Base-by-base conservation (phyloP, 2,329 filamentous ascomycete species). In the Penicillium sp. region DNA sequence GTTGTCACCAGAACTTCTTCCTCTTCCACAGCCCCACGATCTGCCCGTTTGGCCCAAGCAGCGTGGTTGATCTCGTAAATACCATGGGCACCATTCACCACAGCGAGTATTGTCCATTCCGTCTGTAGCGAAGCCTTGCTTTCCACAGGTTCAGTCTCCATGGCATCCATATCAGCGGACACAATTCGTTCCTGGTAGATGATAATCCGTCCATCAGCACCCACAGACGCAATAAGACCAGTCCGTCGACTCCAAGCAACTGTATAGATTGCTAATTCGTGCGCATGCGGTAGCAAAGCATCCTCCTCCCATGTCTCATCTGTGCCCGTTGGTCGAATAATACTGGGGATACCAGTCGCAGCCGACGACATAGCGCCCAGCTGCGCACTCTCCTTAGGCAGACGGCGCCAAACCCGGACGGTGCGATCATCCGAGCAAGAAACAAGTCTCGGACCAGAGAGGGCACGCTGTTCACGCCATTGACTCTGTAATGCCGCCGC, bases 11-110 rank as follows among this genome's bases (percentile, higher is more conserved):
- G 79, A 71, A 97, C 88, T 75, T 97, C 88, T 75, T 97, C 80
- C 1, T 83, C 81, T n/a, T 62, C 69, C 81, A 81, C 1, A 78
- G 87, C 48, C 81, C 60, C 63, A 40, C 69, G 80, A 70, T 96
- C 92, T 54, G 85, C 89, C 54, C 92, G 82, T 64, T 82, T 84
- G 62, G 91, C 92, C 94, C 94, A 99, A 2, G 85, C 86, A 47
- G 94, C 83, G 73, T 97, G 92, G 68, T 99, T 99, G 60, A 97
- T 82, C 75, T 99, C 94, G 69, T 93, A 97, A 2, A 95, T 90
- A 1, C 91, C 92, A 71, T 99, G 94, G 2, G 88, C 90, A 31
- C 87, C 87, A 46, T 87, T 81, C 1, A 89, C 69, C n/a, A 83
- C 82, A 0, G 85, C 84, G 15, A 96, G 68, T 3, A 93, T 74